These are phyloP conservation scores for Galerina marginata DNA, from an alignment of 768 basidiomycete genomes.

Conservation along the genomic window DNA sequence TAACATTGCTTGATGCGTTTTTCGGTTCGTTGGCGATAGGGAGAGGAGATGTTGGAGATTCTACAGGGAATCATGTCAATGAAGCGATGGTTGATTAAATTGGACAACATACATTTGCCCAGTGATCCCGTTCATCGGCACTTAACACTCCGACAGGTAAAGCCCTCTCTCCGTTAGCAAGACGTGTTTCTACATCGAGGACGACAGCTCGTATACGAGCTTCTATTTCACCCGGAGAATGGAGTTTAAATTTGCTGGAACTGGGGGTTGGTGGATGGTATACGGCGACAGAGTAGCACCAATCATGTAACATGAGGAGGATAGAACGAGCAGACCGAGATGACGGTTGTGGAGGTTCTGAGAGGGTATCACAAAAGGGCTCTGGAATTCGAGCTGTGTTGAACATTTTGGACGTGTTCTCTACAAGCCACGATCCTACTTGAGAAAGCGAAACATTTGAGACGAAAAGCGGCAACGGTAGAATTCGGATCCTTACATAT, in stretches of 20 bases:
- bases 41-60: conserved; percentile 73
- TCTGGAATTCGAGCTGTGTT: conserved; percentile 80
- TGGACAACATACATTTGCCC: conserved; percentile 68
- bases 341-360: conserved; percentile 47
- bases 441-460: conserved; percentile 1
- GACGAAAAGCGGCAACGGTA: background rate
- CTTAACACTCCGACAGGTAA: conserved; percentile 73
- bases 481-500: conserved; percentile 50
- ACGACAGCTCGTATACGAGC: conserved; percentile 49
- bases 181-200: conserved; percentile 61
- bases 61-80: conserved; percentile 41
- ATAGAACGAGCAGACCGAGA: conserved; percentile 61
- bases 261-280: conserved; percentile 44
- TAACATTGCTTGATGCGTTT: conserved; percentile 66
- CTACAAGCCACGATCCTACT: conserved; percentile 69
- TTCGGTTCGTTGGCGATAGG: conserved; percentile 67
- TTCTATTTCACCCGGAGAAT: conserved; percentile 47
- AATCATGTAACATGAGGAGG: conserved; percentile 75
- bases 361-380: conserved; percentile 65
- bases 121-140: conserved; percentile 80
- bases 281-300: conserved; percentile 79
- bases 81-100: background rate
- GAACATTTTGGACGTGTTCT: conserved; percentile 67
- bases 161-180: conserved; percentile 57
- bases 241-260: conserved; percentile 32